phyloP scores from a whole-genome alignment of 257 asterid species.

The Salvia miltiorrhiza region DNA sequence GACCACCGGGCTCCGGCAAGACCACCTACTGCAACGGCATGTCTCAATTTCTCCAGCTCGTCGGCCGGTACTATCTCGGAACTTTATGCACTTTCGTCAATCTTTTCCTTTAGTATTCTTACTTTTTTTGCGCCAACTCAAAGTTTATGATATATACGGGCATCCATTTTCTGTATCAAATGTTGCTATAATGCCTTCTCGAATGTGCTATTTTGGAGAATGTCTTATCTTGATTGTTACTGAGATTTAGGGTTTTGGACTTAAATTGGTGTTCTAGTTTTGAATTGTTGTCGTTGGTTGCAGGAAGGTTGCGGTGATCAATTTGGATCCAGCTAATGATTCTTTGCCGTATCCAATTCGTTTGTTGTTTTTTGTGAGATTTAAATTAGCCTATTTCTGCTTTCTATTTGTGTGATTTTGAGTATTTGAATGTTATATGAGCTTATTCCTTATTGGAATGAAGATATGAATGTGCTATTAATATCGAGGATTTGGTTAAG shows the following conservation, averaged over 20 bases:
- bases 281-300: conserved; percentile 13
- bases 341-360: conserved; percentile 82
- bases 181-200: background rate
- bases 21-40: conserved; percentile 98
- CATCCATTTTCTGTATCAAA: background rate
- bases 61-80: conserved; percentile 59
- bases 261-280: background rate
- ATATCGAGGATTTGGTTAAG: conserved; percentile 86
- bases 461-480: conserved; percentile 91
- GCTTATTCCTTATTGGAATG: conserved; percentile 41
- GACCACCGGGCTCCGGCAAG: conserved; percentile 99
- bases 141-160: conserved; percentile 1
- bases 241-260: background rate
- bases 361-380: background rate
- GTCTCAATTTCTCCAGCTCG: conserved; percentile 92
- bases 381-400: background rate
- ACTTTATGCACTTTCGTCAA: background rate
- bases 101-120: background rate
- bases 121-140: background rate
- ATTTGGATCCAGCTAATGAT: conserved; percentile 97
- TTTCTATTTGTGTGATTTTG: background rate
- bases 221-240: background rate
- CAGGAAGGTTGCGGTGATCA: conserved; percentile 96
- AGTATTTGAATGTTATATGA: conserved; percentile 2
- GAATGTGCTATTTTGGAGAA: background rate